Evolutionary conservation across 73 alveolate genomes (phyloP).

Genomic region (Paramecium caudatum): DNA sequence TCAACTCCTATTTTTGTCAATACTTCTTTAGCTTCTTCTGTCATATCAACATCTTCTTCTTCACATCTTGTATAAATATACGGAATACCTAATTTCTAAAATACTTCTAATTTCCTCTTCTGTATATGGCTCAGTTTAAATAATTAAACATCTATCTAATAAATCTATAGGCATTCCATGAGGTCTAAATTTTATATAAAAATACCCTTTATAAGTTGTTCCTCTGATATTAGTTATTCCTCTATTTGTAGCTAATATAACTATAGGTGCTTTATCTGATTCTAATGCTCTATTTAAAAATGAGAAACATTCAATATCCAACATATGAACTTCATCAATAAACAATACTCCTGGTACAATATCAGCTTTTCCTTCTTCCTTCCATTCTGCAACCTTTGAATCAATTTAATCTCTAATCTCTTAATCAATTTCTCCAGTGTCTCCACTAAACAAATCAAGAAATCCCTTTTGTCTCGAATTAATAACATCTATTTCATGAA

Average conservation of each 20-base stretch:
- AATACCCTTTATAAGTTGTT: conserved; percentile 87
- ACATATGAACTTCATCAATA: conserved; percentile 99
- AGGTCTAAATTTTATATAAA: conserved; percentile 79
- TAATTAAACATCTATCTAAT: conserved; percentile 97
- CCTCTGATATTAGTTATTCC: conserved; percentile 99
- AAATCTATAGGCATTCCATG: conserved; percentile 96
- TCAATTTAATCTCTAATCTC: conserved; percentile 99
- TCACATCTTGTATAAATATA: conserved; percentile 88
- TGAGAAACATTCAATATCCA: conserved; percentile 99
- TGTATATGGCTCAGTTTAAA: conserved; percentile 94
- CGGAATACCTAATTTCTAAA: conserved; percentile 74
- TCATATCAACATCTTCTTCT: conserved; percentile 98
- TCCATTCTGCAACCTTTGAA: conserved; percentile 99
- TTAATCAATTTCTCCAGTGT: conserved; percentile 96
- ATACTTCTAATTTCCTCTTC: conserved; percentile 91
- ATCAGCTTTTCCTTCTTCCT: conserved; percentile 99
- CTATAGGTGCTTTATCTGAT: conserved; percentile 98
- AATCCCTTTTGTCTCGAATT: conserved; percentile 98
- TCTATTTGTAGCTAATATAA: conserved; percentile 99
- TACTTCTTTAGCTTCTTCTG: conserved; percentile 92
- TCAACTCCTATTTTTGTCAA: conserved; percentile 93
- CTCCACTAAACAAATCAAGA: conserved; percentile 98
- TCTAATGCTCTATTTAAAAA: conserved; percentile 97
- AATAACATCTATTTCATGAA: conserved; percentile 99
- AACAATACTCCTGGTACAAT: conserved; percentile 98